These are phyloP conservation scores for Diutina rugosa DNA, from an alignment of 1,139 yeast species.

Conservation along the genomic window DNA sequence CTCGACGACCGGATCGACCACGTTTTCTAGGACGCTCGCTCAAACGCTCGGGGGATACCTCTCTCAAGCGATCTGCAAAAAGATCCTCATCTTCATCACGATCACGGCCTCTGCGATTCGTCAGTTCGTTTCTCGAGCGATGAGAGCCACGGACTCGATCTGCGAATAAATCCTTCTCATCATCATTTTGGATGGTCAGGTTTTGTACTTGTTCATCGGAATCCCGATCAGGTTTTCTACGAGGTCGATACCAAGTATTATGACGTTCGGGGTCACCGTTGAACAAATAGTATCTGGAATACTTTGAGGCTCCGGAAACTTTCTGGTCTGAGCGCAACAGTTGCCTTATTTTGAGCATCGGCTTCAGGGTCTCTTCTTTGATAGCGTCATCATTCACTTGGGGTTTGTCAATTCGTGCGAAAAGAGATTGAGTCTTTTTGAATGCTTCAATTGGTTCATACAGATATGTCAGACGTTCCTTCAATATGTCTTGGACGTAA, in stretches of 20 bases:
- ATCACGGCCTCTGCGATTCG: not conserved
- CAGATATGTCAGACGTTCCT: slow-evolving; percentile 24
- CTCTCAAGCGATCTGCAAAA: not conserved
- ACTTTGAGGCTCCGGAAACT: slow-evolving; percentile 42
- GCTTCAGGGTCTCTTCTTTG: slow-evolving; percentile 31
- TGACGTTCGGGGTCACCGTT: slow-evolving; percentile 57
- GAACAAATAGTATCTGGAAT: slow-evolving; percentile 53
- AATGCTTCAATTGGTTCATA: slow-evolving; percentile 25
- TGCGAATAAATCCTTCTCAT: not conserved
- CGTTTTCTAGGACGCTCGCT: not conserved
- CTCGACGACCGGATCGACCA: not conserved
- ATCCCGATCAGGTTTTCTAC: not conserved
- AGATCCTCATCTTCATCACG: not conserved
- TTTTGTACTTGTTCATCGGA: not conserved
- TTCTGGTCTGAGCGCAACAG: slow-evolving; percentile 45
- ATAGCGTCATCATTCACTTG: slow-evolving; percentile 14
- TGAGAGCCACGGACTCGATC: not conserved
- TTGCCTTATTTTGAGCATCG: slow-evolving; percentile 32
- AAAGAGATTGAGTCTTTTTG: slow-evolving; percentile 16
- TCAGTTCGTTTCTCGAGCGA: not conserved
- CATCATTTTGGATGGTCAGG: not conserved
- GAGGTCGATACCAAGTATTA: not conserved
- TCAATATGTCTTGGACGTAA: slow-evolving; percentile 14
- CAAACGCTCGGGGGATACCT: not conserved
- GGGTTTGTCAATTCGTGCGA: slow-evolving; percentile 8